Conservation (phyloP, 2,329 filamentous ascomycete species). For the Pseudogymnoascus sp. region DNA sequence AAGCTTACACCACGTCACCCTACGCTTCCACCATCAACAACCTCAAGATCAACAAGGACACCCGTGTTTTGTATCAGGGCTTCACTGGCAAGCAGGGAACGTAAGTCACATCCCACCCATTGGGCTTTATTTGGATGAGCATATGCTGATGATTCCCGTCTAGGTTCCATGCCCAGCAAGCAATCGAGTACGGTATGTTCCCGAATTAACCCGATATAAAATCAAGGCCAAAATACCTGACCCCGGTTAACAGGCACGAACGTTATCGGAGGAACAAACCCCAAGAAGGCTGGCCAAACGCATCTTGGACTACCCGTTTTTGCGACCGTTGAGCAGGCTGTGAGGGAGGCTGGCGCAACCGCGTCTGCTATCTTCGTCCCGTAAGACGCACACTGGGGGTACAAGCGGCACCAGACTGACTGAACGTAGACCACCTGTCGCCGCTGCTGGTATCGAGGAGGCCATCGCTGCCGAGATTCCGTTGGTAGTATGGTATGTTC, state of each 20-base stretch:
- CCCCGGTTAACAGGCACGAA: conserved; percentile 62
- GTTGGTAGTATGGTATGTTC: conserved; percentile 70
- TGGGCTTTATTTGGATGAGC: conserved; percentile 4
- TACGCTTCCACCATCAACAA: conserved; percentile 72
- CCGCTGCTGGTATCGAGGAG: conserved; percentile 93
- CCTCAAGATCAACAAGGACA: conserved; percentile 85
- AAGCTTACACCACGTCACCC: conserved; percentile 61
- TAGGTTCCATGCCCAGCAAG: conserved; percentile 95
- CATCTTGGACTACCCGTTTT: conserved; percentile 93
- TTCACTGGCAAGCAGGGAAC: conserved; percentile 97
- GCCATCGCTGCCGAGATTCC: conserved; percentile 88
- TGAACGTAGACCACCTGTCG: conserved; percentile 65
- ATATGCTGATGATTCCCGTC: conserved; percentile 26
- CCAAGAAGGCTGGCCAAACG: conserved; percentile 89
- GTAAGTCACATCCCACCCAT: conserved; percentile 42
- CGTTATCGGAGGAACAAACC: conserved; percentile 96
- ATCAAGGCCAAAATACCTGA: background rate
- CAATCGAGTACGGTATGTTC: conserved; percentile 90
- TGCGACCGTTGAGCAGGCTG: conserved; percentile 75
- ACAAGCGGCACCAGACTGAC: conserved; percentile 9
- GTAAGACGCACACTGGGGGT: conserved; percentile 37
- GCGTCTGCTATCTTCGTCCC: conserved; percentile 96
- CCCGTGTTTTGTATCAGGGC: conserved; percentile 93
- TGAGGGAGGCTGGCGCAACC: conserved; percentile 82
- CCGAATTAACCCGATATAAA: background rate